A percentile compares a stretch with the other conserved stretches of the same genome.
phyloP scores from a whole-genome alignment of 208 protist species.

The Acanthamoeba triangularis region DNA sequence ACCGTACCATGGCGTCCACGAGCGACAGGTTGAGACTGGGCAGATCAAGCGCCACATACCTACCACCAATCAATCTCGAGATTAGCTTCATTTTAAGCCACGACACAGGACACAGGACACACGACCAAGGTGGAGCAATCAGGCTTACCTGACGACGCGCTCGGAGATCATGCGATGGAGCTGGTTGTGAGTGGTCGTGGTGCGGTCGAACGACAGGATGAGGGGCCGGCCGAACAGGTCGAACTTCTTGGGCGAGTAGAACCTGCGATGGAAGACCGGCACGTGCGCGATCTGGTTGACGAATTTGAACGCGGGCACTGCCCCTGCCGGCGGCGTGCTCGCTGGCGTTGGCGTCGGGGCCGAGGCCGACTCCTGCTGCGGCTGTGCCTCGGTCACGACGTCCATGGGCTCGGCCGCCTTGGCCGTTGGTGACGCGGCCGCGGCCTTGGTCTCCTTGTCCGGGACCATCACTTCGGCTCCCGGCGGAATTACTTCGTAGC shows the following conservation, averaged over 20 bases:
- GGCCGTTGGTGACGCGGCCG: background rate
- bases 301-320: background rate
- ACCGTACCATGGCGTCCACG: conserved; percentile 3
- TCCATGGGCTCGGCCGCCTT: background rate
- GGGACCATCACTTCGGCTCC: background rate
- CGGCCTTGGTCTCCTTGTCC: background rate
- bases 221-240: conserved; percentile 10
- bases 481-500: background rate
- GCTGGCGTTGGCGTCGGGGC: background rate
- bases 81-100: background rate
- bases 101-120: too few relatives aligned
- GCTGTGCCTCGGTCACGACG: background rate
- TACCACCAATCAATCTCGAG: background rate
- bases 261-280: conserved; percentile 1
- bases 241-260: conserved; percentile 12
- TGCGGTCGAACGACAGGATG: conserved; percentile 54
- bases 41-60: background rate
- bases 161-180: conserved; percentile 19
- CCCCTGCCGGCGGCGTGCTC: background rate
- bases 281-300: conserved; percentile 35
- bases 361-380: background rate
- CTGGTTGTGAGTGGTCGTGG: background rate
- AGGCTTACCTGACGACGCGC: background rate
- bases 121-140: background rate
- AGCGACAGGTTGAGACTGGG: background rate